Conservation (phyloP, 2,329 filamentous ascomycete genomes). For the Magnaporthiopsis incrustans region DNA sequence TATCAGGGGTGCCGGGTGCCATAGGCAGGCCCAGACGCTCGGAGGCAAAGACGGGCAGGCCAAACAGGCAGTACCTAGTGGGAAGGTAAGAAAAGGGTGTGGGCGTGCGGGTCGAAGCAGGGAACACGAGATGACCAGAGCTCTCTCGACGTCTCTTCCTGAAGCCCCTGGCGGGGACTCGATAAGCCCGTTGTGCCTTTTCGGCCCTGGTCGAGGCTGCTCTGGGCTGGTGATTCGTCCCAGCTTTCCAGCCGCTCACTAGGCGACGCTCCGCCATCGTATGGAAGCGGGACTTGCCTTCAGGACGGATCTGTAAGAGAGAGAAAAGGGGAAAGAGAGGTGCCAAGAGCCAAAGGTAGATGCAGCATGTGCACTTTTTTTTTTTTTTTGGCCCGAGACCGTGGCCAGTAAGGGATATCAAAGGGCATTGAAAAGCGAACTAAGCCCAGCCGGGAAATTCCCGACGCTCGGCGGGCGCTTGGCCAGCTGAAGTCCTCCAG, state of each 20-base stretch:
- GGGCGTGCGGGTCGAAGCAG: not conserved
- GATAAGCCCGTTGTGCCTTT: not conserved
- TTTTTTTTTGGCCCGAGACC: not conserved
- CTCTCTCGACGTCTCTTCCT: not conserved
- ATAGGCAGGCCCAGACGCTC: not conserved
- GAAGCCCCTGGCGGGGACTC: not conserved
- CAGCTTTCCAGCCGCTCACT: not conserved
- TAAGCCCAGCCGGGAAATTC: not conserved
- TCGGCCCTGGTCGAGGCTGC: not conserved
- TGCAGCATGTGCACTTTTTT: not conserved
- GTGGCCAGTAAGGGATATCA: not conserved
- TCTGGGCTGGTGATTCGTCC: not conserved
- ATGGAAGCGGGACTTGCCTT: not conserved
- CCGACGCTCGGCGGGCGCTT: not conserved
- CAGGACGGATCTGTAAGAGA: not conserved
- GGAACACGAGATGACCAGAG: not conserved
- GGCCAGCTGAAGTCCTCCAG: not conserved
- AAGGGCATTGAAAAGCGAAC: not conserved
- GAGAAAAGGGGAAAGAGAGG: not conserved
- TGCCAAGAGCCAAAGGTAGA: not conserved
- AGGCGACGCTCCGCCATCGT: not conserved
- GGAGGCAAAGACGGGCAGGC: not conserved
- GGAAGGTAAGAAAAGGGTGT: not conserved
- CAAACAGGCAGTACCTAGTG: not conserved
- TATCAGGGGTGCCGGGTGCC: not conserved